A percentile compares a stretch with the other conserved stretches of the same genome.
These are phyloP conservation scores for Glaciozyma martinii DNA, from an alignment of 768 basidiomycete species.

Conservation along the genomic window DNA sequence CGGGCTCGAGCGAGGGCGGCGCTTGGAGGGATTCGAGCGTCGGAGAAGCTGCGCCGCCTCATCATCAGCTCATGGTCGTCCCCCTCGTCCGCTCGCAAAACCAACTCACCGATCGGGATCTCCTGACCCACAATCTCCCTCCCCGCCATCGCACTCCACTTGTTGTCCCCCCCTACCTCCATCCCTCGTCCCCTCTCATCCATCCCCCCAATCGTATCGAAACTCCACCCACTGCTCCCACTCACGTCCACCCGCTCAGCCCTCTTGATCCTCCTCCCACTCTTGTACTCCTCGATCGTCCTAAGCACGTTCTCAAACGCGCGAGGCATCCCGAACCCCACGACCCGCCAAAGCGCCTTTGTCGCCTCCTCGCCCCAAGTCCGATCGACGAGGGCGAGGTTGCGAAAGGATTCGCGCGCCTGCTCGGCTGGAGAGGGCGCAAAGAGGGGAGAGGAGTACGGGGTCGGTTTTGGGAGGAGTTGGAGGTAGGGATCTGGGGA, in stretches of 20 bases:
- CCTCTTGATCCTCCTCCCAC: conserved; percentile 8
- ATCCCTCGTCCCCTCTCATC: background rate
- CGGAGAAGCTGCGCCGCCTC: background rate
- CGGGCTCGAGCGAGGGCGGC: conserved; percentile 47
- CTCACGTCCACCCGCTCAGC: background rate
- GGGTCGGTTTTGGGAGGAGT: conserved; percentile 18
- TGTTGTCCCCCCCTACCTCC: background rate
- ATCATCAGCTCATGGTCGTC: background rate
- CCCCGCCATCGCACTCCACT: background rate
- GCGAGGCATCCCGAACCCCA: conserved; percentile 25
- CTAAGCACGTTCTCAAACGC: conserved; percentile 29
- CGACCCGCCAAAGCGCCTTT: conserved; percentile 22
- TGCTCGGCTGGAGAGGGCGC: conserved; percentile 17
- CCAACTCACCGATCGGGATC: background rate
- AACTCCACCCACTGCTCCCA: background rate
- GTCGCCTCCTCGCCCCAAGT: conserved; percentile 22
- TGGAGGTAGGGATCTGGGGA: conserved; percentile 25
- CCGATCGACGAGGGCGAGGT: conserved; percentile 18
- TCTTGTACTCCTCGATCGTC: conserved; percentile 24
- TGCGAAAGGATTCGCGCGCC: conserved; percentile 1
- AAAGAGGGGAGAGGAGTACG: conserved; percentile 1
- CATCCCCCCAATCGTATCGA: background rate
- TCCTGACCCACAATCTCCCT: background rate
- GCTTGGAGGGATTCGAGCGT: conserved; percentile 52
- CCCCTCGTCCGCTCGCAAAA: background rate